Base-by-base conservation (phyloP, 192 early-diverging fungal species). In the Glomus cerebriforme region DNA sequence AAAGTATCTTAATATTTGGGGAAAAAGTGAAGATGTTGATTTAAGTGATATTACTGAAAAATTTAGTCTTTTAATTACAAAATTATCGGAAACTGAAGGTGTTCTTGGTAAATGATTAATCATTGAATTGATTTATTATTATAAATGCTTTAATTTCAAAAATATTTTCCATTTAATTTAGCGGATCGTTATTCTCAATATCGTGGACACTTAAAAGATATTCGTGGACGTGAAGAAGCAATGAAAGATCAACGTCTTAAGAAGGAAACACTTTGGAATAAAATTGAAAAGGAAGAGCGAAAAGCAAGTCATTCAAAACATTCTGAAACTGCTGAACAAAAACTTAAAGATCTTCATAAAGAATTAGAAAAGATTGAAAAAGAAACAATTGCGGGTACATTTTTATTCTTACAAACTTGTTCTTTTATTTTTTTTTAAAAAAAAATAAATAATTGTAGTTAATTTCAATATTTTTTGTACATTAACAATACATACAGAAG, bases 201-300 rank as follows among this genome's bases (percentile, higher is more conserved):
- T 77, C 75, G 75, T 65, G n/a, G 34, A 47, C 32, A 47, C 37
- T 37, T 77, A 39, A 77, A 77, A 66, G 75, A 65, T 37, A 77
- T 77, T 45, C 59, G 64, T 47, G 13, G 1, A 10, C 62, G 39
- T 34, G 75, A 77, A 77, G 49, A 54, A 12, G 35, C n/a, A 34
- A 63, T 77, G 26, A 63, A 22, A 63, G 75, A 77, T 7, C 63
- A 77, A 19, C 13, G 75, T n/a, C n/a, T 37, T 0, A 77, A 77
- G 26, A 77, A 77, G 37, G 75, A 77, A 47, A 4, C 75, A 9
- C 27, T 65, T 60, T 77, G 75, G 75, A 65, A 26, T 26, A 65
- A 77, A 66, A 66, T 77, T 17, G 75, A 77, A 60, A 77, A 66
- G 22, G 75, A 77, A 77, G 60, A 77, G 26, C 75, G 75, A 29